A percentile compares a stretch with the other conserved stretches of the same genome.
These are phyloP conservation scores for Trichophyton mentagrophytes DNA, from an alignment of 2,329 filamentous ascomycete genomes.

Conservation along the genomic window DNA sequence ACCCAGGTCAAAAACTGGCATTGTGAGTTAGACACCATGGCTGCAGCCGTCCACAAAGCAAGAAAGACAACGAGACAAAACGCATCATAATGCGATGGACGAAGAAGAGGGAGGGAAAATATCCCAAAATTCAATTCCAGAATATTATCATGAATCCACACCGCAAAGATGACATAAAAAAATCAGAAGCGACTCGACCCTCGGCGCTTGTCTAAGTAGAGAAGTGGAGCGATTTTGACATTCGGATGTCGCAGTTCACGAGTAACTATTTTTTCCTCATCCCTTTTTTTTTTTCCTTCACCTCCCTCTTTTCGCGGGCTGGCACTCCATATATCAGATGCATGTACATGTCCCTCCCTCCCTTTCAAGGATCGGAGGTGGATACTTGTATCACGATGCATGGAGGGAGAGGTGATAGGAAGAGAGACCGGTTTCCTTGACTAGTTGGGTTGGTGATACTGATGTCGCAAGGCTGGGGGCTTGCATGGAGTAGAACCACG, in stretches of 20 bases:
- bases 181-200: neutral
- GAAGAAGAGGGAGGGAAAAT: neutral
- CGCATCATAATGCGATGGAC: neutral
- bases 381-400: neutral
- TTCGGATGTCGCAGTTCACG: neutral
- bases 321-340: neutral
- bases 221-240: neutral
- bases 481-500: neutral
- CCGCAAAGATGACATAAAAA: neutral
- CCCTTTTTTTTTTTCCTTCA: neutral
- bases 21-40: conserved; percentile 1
- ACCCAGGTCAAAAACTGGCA: conserved; percentile 1
- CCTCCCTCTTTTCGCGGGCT: neutral
- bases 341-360: neutral
- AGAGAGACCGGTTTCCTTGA: too few relatives aligned
- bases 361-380: neutral
- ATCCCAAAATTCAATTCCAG: neutral
- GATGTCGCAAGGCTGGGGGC: neutral
- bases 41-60: neutral
- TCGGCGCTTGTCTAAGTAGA: neutral
- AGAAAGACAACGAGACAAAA: neutral
- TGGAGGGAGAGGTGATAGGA: neutral
- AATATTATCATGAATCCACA: neutral
- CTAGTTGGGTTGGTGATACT: neutral
- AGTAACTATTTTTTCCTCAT: neutral